Evolutionary conservation across 306 rosid genomes (phyloP).

Genomic region (Quillaja saponaria): DNA sequence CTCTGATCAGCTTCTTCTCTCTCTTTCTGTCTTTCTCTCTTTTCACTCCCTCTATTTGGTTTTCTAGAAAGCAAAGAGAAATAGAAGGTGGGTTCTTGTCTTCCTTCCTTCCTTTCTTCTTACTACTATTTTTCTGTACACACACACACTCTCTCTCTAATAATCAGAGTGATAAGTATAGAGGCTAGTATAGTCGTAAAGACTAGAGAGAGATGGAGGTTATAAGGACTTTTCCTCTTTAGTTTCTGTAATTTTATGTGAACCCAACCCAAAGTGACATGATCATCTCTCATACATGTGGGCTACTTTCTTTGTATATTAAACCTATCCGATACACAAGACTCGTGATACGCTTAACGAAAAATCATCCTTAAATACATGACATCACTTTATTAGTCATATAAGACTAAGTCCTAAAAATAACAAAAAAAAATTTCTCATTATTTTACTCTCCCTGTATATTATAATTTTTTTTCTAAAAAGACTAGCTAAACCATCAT

Average conservation of each 20-base stretch:
- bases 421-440: too few species aligned
- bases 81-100: constrained; percentile 44
- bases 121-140: neutral
- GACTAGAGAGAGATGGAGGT: constrained; percentile 10
- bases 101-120: constrained; percentile 31
- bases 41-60: constrained; percentile 26
- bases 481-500: too few species aligned
- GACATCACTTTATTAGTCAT: too few species aligned
- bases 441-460: too few species aligned
- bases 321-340: too few species aligned
- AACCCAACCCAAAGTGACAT: constrained; percentile 46
- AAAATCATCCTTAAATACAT: too few species aligned
- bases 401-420: too few species aligned
- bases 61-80: constrained; percentile 59
- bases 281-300: constrained; percentile 35
- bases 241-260: constrained; percentile 48
- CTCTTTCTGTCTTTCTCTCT: constrained; percentile 6
- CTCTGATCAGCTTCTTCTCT: constrained; percentile 28
- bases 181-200: neutral
- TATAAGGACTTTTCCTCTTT: constrained; percentile 64
- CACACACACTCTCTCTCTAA: constrained; percentile 60
- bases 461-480: too few species aligned
- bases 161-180: constrained; percentile 43
- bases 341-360: too few species aligned
- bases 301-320: neutral